Percentiles rank a stretch among this genome's conserved stretches.
Evolutionary conservation across 108 stramenopile genomes (phyloP).

Genomic region (Pseudonitzschia pungens): DNA sequence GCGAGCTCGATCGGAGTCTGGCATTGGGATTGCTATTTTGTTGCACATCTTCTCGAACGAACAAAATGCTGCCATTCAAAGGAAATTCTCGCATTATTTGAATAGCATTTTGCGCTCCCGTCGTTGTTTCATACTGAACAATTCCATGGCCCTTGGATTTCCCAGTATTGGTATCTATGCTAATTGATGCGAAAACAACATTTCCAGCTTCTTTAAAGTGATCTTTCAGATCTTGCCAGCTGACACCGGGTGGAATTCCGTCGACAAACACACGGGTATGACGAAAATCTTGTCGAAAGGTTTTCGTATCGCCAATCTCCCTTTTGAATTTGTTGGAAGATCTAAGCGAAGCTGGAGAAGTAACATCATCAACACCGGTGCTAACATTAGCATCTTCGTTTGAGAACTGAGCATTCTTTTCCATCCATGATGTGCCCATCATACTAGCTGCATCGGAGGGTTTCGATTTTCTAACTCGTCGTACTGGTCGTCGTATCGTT

Average conservation of each 20-base stretch:
- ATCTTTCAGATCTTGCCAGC: constrained; percentile 87
- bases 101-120: constrained; percentile 70
- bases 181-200: constrained; percentile 83
- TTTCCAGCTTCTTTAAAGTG: constrained; percentile 73
- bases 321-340: constrained; percentile 1
- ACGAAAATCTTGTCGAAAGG: constrained; percentile 58
- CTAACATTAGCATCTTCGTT: constrained; percentile 7
- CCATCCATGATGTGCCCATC: constrained; percentile 37
- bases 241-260: constrained; percentile 57
- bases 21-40: constrained; percentile 34
- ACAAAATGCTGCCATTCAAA: constrained; percentile 60
- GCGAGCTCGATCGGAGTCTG: not conserved
- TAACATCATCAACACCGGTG: not conserved
- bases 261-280: constrained; percentile 82
- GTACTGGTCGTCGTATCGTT: constrained; percentile 6
- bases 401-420: constrained; percentile 34
- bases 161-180: constrained; percentile 60
- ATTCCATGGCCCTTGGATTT: constrained; percentile 75
- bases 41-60: constrained; percentile 81
- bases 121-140: constrained; percentile 78
- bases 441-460: constrained; percentile 14
- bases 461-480: constrained; percentile 6
- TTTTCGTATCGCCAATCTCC: constrained; percentile 16
- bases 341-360: not conserved
- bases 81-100: constrained; percentile 76